Conservation (phyloP, 257 asterid genomes). For the Orobanche coerulescens region DNA sequence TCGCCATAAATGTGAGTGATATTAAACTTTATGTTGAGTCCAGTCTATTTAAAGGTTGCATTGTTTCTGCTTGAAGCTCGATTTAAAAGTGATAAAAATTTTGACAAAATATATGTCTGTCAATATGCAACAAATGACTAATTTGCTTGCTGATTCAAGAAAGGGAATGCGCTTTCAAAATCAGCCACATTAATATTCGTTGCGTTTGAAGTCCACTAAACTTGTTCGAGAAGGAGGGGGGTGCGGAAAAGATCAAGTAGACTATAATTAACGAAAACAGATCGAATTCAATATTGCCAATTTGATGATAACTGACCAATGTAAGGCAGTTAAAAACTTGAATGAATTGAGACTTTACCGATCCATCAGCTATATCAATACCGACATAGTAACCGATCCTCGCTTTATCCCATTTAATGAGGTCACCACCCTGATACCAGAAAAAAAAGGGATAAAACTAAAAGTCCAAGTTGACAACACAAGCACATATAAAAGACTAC, state of each 20-base stretch:
- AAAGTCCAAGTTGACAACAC: constrained; percentile 1
- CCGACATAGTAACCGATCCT: constrained; percentile 88
- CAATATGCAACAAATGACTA: background rate
- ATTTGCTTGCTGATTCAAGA: background rate
- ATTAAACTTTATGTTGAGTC: background rate
- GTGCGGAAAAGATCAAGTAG: too few species aligned
- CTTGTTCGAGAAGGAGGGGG: background rate
- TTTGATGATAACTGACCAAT: background rate
- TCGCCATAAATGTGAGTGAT: background rate
- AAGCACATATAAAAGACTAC: background rate
- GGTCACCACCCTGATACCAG: constrained; percentile 92
- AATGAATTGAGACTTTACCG: constrained; percentile 42
- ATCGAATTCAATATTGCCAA: background rate
- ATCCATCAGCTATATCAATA: constrained; percentile 93
- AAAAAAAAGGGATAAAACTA: constrained; percentile 18
- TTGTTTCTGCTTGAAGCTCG: background rate
- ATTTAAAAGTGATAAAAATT: background rate
- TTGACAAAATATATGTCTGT: background rate
- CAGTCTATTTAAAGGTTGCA: background rate
- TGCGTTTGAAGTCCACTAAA: background rate
- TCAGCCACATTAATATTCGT: background rate
- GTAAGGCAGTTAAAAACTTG: background rate
- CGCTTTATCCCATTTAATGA: constrained; percentile 99
- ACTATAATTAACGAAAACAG: background rate
- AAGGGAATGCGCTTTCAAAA: background rate